Evolutionary conservation across 306 rosid genomes (phyloP), one percentile per base, ranked within the genome.

Genomic region (Prunus padus): DNA sequence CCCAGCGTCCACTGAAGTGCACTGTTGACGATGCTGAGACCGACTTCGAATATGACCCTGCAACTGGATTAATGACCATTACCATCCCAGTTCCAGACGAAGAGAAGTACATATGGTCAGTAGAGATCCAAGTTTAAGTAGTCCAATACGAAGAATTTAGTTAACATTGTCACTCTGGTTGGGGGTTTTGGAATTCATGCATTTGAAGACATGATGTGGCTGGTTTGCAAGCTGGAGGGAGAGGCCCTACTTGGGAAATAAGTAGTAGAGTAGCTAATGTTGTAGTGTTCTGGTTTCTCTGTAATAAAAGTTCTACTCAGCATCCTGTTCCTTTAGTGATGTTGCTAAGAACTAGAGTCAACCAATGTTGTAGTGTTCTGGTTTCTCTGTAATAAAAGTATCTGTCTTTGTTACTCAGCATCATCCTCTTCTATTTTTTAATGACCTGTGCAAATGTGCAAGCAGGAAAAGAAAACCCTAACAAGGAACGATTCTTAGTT

Each of bases 91-190:
- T 89, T 72, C 87, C 91, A 33, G 47, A 25, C 28, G 63, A 82
- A 73, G 97, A 89, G 22, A 85, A 88, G 96, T 84, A 85, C 15
- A 90, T 77, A 84, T 90, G 97, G 96, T 65, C 56, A 11, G 62
- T 92, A 6, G 88, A 90, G 63, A 85, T 95, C 72, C 85, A 89
- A 81, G 89, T 95, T 73, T 92, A 76, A 82, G 81, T 18, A 55
- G 28, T 44, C 54, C 59, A 15, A 5, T 65, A 18, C 55, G 47
- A 62, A 65, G 42, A 70, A 47, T 22, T 49, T 46, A 18, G 75
- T 11, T 64, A 9, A 22, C 33, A 23, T 30, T 65, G 16, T 31
- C 74, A 55, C 42, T 37, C 42, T 37, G 42, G 42, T 37, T 37
- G 42, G 30, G 46, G 30, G 72, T 18, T 15, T 19, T 8, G 51